Percentiles rank a stretch among this genome's conserved stretches.
phyloP scores from a whole-genome alignment of 371 early-diverging fungal species.

The Mucor plumbeus region DNA sequence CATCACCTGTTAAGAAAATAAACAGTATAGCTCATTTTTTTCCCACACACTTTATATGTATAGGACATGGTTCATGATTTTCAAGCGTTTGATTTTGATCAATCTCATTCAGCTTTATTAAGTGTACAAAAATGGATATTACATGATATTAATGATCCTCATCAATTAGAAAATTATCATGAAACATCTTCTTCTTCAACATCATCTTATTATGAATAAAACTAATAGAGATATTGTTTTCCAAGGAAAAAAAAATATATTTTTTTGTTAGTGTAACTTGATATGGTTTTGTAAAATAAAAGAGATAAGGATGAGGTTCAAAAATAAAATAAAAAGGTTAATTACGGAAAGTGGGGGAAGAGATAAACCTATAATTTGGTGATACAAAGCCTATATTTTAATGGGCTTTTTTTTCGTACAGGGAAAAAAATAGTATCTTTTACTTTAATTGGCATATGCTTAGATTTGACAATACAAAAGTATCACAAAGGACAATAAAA shows the following conservation, averaged over 20 bases:
- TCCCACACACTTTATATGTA: background rate
- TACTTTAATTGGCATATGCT: background rate
- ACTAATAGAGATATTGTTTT: background rate
- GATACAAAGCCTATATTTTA: conserved; percentile 4
- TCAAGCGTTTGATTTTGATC: conserved; percentile 41
- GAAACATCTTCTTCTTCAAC: background rate
- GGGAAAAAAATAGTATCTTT: background rate
- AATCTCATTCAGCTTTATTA: conserved; percentile 33
- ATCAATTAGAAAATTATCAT: background rate
- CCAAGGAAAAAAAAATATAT: no score
- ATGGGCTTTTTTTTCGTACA: background rate
- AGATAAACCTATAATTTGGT: background rate
- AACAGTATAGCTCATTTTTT: background rate
- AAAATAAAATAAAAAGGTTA: background rate
- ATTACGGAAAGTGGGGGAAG: background rate
- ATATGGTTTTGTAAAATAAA: background rate
- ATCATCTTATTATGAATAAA: background rate
- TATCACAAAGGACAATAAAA: background rate
- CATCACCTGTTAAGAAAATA: background rate
- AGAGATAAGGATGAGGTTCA: conserved; percentile 3
- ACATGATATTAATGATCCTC: background rate
- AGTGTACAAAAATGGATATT: conserved; percentile 16
- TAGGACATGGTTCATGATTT: conserved; percentile 52
- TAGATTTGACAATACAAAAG: conserved; percentile 8
- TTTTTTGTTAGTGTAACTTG: background rate